Evolutionary conservation across 257 asterid genomes (phyloP), one percentile per base, ranked within the genome.

Genomic region (Henckelia pumila): DNA sequence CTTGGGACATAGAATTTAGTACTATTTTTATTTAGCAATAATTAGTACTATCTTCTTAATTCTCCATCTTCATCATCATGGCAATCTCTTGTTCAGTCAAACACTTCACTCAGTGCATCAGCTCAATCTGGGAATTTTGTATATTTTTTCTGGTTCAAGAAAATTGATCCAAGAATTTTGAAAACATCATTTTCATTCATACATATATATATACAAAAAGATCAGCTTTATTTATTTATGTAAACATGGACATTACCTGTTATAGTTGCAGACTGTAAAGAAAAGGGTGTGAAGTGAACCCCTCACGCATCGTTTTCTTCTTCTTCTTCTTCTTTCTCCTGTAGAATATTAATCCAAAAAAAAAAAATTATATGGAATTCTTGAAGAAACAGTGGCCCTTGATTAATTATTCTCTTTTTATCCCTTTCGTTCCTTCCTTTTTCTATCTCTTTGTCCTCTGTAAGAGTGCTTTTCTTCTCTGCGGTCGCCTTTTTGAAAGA

Each of bases 291-390:
- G 78, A 85, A 77, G 78, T 78, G 78, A 85, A 77, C 74, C 80
- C 77, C 82, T 86, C 85, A 79, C 79, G 81, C 87, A 89, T 89
- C 92, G 84, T 84, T 87, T 85, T 92, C 95, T 87, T 80, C 82
- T 79, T 81, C 86, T 67, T 76, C 77, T 84, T 74, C 88, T 81
- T 76, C 49, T 30, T 81, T 76, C 49, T 30, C 10, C 85, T 75
- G 85, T 44, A 67, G 59, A 62, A 56, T 66, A 56, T 21, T 17
- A 56, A 33, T 28, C 14, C 55, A 47, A 59, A 21, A 58, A 47
- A 59, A 21, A 8, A 37, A 37, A 57, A 60, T 29, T 7, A 28
- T 59, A 9, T 7, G 4, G 0, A 7, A 10, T 9, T 3, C 6
- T 30, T 60, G 21, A 64, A 37, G 44, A 10, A 6, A 35, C 35